Evolutionary conservation across 371 early-diverging fungal species (phyloP).

Genomic region (Rhizopus microsporus): DNA sequence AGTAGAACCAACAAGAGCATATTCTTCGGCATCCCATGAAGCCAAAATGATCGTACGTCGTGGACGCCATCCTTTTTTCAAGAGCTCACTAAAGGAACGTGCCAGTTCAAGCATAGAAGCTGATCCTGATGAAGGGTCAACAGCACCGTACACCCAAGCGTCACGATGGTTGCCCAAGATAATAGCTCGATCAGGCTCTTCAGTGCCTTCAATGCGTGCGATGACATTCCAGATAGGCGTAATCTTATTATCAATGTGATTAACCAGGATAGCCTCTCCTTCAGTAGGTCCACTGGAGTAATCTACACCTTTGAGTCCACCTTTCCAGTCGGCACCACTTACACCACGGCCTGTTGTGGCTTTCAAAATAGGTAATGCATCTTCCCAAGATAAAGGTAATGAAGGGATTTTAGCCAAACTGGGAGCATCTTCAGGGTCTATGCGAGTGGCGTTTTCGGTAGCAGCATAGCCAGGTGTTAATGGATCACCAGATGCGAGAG

Average conservation of each 20-base stretch:
- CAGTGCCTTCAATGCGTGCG: constrained; percentile 59
- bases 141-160: constrained; percentile 72
- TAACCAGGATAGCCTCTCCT: constrained; percentile 56
- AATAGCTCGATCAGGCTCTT: constrained; percentile 54
- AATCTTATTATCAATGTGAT: constrained; percentile 55
- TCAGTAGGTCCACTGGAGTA: constrained; percentile 63
- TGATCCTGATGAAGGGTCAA: constrained; percentile 69
- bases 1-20: constrained; percentile 68
- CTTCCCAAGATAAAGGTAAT: constrained; percentile 66
- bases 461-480: constrained; percentile 68
- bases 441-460: constrained; percentile 54
- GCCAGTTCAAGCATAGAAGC: constrained; percentile 63
- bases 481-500: constrained; percentile 61
- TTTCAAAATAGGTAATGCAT: constrained; percentile 61
- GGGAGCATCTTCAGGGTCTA: constrained; percentile 48
- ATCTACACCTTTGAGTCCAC: constrained; percentile 49
- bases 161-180: constrained; percentile 65
- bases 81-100: constrained; percentile 54
- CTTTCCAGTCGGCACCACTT: constrained; percentile 44
- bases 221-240: constrained; percentile 71
- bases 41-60: constrained; percentile 65
- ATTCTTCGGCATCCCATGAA: constrained; percentile 76
- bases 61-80: constrained; percentile 66
- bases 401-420: constrained; percentile 65
- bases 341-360: constrained; percentile 55